Percentiles rank a stretch among this genome's conserved stretches.
phyloP scores from a whole-genome alignment of 495 filamentous ascomycete species.

The Lasiosphaeria hispida region DNA sequence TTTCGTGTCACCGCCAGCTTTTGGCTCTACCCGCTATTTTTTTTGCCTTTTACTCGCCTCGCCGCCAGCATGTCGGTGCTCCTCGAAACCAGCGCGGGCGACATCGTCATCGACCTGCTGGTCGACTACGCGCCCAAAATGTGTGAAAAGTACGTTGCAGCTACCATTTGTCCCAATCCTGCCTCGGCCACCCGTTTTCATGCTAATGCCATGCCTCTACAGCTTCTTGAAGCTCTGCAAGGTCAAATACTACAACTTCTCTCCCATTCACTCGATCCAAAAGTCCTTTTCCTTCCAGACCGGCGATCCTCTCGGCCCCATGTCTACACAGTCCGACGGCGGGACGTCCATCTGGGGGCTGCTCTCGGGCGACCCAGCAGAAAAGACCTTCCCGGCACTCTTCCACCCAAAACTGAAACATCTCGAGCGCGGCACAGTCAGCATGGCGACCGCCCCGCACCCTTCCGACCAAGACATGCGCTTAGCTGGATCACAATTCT shows the following conservation, averaged over 20 bases:
- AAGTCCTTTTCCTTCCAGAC: conserved; percentile 93
- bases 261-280: conserved; percentile 82
- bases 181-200: conserved; percentile 12
- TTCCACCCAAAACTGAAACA: conserved; percentile 84
- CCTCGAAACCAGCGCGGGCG: conserved; percentile 85
- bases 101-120: conserved; percentile 89
- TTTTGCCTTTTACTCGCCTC: not conserved
- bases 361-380: conserved; percentile 61
- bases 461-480: conserved; percentile 75
- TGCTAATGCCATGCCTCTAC: conserved; percentile 49
- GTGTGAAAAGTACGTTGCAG: conserved; percentile 76
- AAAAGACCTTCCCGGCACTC: conserved; percentile 77
- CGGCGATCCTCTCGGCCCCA: conserved; percentile 86
- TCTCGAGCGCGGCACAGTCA: conserved; percentile 81
- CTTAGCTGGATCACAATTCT: conserved; percentile 82
- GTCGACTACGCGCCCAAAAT: conserved; percentile 82
- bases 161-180: not conserved
- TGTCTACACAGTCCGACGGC: conserved; percentile 78
- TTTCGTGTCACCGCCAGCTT: too few relatives aligned
- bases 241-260: conserved; percentile 96
- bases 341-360: conserved; percentile 89
- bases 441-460: conserved; percentile 84
- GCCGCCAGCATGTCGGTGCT: conserved; percentile 62
- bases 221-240: conserved; percentile 98
- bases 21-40: too few relatives aligned